Conservation (phyloP, 768 basidiomycete species). For the Russula earlei region DNA sequence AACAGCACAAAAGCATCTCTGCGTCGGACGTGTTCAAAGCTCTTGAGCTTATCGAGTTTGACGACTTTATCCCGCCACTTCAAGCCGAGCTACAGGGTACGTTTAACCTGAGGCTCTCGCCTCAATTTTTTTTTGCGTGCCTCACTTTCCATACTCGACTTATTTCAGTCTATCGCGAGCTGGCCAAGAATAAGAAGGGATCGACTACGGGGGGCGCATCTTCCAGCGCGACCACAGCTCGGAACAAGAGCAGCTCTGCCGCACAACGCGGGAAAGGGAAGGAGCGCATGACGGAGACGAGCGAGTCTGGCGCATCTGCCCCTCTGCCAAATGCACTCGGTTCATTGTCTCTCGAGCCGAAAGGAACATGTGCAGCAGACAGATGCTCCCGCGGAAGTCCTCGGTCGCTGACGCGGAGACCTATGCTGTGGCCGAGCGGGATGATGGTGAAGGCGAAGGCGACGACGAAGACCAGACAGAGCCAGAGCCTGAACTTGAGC, state of each 20-base stretch:
- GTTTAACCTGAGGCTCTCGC: constrained; percentile 17
- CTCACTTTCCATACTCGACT: background rate
- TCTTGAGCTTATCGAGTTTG: constrained; percentile 68
- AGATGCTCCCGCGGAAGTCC: background rate
- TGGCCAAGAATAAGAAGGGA: constrained; percentile 51
- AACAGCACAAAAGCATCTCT: constrained; percentile 82
- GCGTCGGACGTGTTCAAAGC: constrained; percentile 87
- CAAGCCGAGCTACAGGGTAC: constrained; percentile 56
- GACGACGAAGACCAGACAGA: constrained; percentile 20
- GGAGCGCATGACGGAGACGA: background rate
- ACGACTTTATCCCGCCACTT: constrained; percentile 54
- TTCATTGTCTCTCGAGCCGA: constrained; percentile 19
- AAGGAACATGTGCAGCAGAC: constrained; percentile 20
- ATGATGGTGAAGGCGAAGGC: constrained; percentile 27
- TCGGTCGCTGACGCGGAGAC: constrained; percentile 22
- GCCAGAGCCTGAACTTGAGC: background rate
- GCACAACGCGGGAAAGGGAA: constrained; percentile 15
- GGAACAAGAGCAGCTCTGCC: background rate
- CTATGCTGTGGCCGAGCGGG: constrained; percentile 20
- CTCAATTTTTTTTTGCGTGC: background rate
- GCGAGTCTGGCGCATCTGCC: constrained; percentile 14
- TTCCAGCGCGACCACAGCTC: constrained; percentile 22
- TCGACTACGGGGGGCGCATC: constrained; percentile 13
- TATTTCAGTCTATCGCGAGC: constrained; percentile 52
- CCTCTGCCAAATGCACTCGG: constrained; percentile 12